phyloP scores from a whole-genome alignment of 73 alveolate genomes.

The Paramecium octaurelia region DNA sequence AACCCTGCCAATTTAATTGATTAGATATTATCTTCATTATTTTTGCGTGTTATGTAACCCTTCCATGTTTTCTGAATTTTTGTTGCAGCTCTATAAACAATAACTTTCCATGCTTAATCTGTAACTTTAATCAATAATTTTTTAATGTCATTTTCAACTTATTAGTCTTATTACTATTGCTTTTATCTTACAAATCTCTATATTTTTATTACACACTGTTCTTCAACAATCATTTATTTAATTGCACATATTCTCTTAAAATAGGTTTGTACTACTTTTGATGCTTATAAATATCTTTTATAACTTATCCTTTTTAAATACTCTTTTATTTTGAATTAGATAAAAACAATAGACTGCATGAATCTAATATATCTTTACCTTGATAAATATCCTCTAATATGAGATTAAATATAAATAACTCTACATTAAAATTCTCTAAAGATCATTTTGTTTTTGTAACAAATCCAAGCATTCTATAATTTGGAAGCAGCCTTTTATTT shows the following conservation, averaged over 20 bases:
- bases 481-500: neutral
- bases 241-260: slow-evolving; percentile 2
- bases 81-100: slow-evolving; percentile 30
- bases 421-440: neutral
- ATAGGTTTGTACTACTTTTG: neutral
- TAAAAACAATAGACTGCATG: neutral
- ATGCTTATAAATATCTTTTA: neutral
- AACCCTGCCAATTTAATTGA: neutral
- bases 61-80: slow-evolving; percentile 28
- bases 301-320: neutral
- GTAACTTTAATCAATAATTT: neutral
- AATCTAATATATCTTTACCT: neutral
- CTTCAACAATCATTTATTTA: slow-evolving; percentile 18
- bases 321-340: neutral
- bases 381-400: neutral
- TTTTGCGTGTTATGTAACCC: neutral
- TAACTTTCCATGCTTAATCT: slow-evolving; percentile 8
- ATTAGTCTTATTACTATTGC: neutral
- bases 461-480: neutral
- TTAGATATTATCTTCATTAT: neutral
- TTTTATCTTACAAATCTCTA: neutral
- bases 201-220: neutral
- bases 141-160: neutral
- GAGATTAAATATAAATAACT: neutral
- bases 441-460: neutral